Evolutionary conservation across 2,329 filamentous ascomycete genomes (phyloP).

Genomic region (Exophiala phaeomuriformis): DNA sequence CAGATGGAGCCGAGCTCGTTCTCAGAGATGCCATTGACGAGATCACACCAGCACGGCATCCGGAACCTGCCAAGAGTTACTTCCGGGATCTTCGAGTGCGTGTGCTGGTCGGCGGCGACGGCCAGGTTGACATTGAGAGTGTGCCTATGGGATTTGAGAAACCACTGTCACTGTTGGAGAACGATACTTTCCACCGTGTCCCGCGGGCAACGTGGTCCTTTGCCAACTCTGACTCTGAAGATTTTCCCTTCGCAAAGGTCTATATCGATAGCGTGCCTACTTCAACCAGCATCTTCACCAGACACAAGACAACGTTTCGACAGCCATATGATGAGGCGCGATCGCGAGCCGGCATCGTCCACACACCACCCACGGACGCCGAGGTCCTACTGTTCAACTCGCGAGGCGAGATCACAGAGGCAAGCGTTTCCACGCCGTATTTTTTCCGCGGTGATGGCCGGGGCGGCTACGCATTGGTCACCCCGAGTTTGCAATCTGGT

Average conservation of each 20-base stretch:
- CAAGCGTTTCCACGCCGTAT: conserved; percentile 73
- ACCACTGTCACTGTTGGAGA: background rate
- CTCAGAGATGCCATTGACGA: background rate
- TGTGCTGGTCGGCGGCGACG: conserved; percentile 9
- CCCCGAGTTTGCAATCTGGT: conserved; percentile 67
- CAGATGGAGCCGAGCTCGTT: background rate
- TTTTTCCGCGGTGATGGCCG: conserved; percentile 63
- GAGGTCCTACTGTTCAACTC: conserved; percentile 72
- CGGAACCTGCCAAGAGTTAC: background rate
- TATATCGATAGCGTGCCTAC: background rate
- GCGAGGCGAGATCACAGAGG: conserved; percentile 69
- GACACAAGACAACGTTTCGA: conserved; percentile 76
- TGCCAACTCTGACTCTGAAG: background rate
- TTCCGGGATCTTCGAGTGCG: conserved; percentile 7
- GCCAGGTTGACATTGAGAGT: conserved; percentile 8
- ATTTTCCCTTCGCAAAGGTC: background rate
- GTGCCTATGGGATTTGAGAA: conserved; percentile 8
- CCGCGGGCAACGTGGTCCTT: background rate
- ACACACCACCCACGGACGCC: conserved; percentile 37
- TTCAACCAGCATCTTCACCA: conserved; percentile 54
- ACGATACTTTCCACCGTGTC: background rate
- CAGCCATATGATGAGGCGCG: conserved; percentile 65
- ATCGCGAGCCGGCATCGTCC: conserved; percentile 48
- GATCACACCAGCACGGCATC: background rate
- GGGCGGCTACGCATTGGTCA: conserved; percentile 46